Conservation (phyloP, 768 basidiomycete species). For the Filobasidium floriforme region DNA sequence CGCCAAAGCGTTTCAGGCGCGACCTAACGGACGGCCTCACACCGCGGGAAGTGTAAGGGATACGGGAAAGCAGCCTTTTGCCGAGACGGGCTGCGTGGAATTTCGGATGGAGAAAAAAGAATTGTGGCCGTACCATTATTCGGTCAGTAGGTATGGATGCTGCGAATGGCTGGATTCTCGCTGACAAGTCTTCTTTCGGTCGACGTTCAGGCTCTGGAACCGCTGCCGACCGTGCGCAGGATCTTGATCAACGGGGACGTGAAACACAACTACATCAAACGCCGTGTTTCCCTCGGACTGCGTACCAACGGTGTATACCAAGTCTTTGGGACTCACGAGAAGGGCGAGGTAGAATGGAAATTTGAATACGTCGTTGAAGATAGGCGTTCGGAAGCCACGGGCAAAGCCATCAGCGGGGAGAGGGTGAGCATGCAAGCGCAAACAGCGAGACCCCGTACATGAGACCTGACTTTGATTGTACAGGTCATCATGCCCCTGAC, state of each 20-base stretch:
- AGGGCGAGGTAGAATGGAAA: constrained; percentile 58
- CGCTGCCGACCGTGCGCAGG: not conserved
- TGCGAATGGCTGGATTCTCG: not conserved
- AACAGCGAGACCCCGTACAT: too few relatives aligned
- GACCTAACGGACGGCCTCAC: constrained; percentile 15
- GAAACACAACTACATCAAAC: not conserved
- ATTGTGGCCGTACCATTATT: constrained; percentile 63
- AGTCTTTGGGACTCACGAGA: constrained; percentile 60
- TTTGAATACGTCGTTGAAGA: constrained; percentile 73
- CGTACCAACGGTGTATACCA: constrained; percentile 69
- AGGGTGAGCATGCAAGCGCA: constrained; percentile 46
- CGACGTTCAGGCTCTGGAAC: not conserved
- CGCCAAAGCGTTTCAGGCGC: constrained; percentile 24
- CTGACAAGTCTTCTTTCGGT: not conserved
- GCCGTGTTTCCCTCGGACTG: not conserved
- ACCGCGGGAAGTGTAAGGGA: constrained; percentile 25
- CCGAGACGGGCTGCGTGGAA: constrained; percentile 52
- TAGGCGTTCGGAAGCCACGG: constrained; percentile 50
- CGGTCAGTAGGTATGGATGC: constrained; percentile 51
- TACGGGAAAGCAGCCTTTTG: constrained; percentile 35
- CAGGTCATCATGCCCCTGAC: constrained; percentile 7
- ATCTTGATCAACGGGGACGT: not conserved
- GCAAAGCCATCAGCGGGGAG: constrained; percentile 56
- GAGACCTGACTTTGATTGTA: too few relatives aligned
- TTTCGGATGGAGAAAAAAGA: constrained; percentile 60